Evolutionary conservation across 495 filamentous ascomycete species (phyloP).

Genomic region (Penicillium samsonianum): DNA sequence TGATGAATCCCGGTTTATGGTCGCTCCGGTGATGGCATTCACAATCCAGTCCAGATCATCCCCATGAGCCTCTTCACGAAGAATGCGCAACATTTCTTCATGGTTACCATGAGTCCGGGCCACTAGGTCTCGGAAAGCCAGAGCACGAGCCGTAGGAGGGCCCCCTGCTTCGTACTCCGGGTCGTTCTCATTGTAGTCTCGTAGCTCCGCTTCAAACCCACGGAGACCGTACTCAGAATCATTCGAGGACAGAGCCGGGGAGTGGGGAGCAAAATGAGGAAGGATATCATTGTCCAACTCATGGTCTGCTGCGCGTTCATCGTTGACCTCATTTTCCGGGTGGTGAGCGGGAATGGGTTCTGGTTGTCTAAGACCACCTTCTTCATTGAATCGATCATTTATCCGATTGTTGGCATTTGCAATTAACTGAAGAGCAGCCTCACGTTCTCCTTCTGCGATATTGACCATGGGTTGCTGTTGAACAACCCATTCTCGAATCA

Average conservation of each 20-base stretch:
- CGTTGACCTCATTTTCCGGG: slow-evolving; percentile 13
- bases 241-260: slow-evolving; percentile 28
- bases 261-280: slow-evolving; percentile 16
- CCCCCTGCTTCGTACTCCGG: slow-evolving; percentile 5
- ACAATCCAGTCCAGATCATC: slow-evolving; percentile 56
- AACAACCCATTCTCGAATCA: slow-evolving; percentile 97
- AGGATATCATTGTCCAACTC: slow-evolving; percentile 21
- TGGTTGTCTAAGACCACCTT: slow-evolving; percentile 13
- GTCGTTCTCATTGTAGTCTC: neutral
- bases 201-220: slow-evolving; percentile 9
- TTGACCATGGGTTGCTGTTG: slow-evolving; percentile 86
- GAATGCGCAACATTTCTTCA: slow-evolving; percentile 59
- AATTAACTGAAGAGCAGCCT: slow-evolving; percentile 43
- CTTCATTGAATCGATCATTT: slow-evolving; percentile 21
- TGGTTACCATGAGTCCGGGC: slow-evolving; percentile 57
- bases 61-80: slow-evolving; percentile 59
- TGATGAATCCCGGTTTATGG: neutral
- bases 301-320: slow-evolving; percentile 18
- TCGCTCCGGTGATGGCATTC: slow-evolving; percentile 35
- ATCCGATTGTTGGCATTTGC: slow-evolving; percentile 43
- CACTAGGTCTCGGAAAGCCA: slow-evolving; percentile 55
- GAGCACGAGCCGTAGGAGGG: slow-evolving; percentile 27
- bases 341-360: slow-evolving; percentile 9
- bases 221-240: slow-evolving; percentile 26
- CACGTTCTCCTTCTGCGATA: slow-evolving; percentile 54